These are phyloP conservation scores for Malus orientalis DNA, from an alignment of 306 rosid species.

Conservation along the genomic window DNA sequence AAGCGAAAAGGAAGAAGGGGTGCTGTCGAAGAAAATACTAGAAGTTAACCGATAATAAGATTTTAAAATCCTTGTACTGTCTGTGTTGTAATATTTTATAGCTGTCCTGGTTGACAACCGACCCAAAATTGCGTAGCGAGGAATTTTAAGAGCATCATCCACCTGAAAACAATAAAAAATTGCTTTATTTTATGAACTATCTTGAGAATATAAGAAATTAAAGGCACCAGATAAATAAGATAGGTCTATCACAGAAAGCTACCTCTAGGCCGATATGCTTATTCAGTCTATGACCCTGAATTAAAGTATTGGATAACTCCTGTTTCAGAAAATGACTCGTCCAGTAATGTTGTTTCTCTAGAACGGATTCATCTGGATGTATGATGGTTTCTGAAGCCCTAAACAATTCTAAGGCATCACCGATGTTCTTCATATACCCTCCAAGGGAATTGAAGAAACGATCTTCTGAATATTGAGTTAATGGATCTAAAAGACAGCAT, in stretches of 20 bases:
- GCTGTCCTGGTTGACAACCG: constrained; percentile 53
- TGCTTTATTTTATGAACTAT: neutral
- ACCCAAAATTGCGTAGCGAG: constrained; percentile 48
- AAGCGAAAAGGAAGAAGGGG: neutral
- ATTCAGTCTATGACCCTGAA: constrained; percentile 18
- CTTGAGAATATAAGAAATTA: neutral
- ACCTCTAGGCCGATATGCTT: constrained; percentile 50
- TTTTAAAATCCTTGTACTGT: constrained; percentile 53
- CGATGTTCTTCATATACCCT: constrained; percentile 61
- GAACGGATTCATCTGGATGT: constrained; percentile 49
- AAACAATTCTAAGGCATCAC: constrained; percentile 52
- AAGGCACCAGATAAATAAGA: neutral
- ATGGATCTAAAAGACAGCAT: constrained; percentile 46
- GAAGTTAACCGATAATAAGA: constrained; percentile 48
- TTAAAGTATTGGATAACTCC: constrained; percentile 14
- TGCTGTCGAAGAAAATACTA: neutral
- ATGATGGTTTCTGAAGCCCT: constrained; percentile 62
- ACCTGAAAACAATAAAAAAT: constrained; percentile 34
- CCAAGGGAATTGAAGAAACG: constrained; percentile 50
- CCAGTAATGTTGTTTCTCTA: constrained; percentile 49
- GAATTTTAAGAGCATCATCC: constrained; percentile 48
- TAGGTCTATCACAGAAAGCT: constrained; percentile 4
- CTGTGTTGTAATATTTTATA: constrained; percentile 42
- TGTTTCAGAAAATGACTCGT: constrained; percentile 46
- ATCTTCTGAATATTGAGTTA: constrained; percentile 52